phyloP scores from a whole-genome alignment of 2,329 filamentous ascomycete species.

The Penicillium occitanis region DNA sequence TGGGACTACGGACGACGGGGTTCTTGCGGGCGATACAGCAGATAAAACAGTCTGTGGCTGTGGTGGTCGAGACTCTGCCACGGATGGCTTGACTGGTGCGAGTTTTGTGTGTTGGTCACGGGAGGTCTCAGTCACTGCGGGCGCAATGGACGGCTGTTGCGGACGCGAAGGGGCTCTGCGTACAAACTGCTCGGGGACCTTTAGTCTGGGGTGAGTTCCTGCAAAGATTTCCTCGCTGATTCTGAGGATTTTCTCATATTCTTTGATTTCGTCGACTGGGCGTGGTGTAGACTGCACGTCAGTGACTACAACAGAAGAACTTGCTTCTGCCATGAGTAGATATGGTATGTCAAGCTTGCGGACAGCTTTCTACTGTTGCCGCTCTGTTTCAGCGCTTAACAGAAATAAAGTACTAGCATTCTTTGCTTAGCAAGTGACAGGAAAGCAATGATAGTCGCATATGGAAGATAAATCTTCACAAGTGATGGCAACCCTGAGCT shows the following conservation, averaged over 20 bases:
- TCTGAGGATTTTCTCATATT: conserved; percentile 77
- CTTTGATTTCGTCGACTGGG: conserved; percentile 58
- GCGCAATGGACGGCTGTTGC: conserved; percentile 34
- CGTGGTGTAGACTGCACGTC: conserved; percentile 31
- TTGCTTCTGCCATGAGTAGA: conserved; percentile 22
- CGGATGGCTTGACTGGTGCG: conserved; percentile 22
- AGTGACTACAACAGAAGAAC: conserved; percentile 35
- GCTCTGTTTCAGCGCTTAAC: conserved; percentile 6
- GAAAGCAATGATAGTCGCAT: background rate
- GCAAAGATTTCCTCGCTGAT: conserved; percentile 79
- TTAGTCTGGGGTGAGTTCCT: conserved; percentile 64
- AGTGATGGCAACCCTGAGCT: background rate
- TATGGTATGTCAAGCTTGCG: conserved; percentile 11
- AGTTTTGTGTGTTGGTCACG: conserved; percentile 24
- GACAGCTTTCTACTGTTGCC: conserved; percentile 14
- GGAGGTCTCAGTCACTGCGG: conserved; percentile 25
- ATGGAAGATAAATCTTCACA: background rate
- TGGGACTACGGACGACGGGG: conserved; percentile 40
- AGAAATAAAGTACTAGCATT: conserved; percentile 8
- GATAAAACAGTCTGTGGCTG: conserved; percentile 22
- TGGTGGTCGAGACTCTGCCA: conserved; percentile 21
- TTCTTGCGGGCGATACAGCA: conserved; percentile 23
- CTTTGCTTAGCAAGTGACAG: background rate
- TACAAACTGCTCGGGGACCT: conserved; percentile 56
- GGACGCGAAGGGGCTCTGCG: conserved; percentile 41